Conservation (phyloP, 2,329 filamentous ascomycete species). For the Nectriaceae sp. region DNA sequence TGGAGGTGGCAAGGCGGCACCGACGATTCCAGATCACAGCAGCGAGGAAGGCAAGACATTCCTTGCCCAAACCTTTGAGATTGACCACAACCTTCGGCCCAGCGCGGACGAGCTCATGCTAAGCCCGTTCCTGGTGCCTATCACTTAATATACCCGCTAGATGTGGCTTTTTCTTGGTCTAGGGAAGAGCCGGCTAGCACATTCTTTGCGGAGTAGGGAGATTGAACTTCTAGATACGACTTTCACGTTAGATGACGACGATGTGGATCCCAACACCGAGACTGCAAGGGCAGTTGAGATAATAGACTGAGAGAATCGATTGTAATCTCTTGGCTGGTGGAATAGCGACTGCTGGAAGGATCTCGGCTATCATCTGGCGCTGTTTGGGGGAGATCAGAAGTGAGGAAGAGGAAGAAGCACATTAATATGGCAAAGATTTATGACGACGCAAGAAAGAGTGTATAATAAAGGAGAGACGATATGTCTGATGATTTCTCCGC, state of each 20-base stretch:
- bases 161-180: neutral
- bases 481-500: neutral
- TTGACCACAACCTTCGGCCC: slow-evolving; percentile 89
- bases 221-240: neutral
- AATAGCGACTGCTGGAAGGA: slow-evolving; percentile 6
- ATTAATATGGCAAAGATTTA: neutral
- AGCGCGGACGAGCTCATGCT: slow-evolving; percentile 88
- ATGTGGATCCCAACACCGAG: neutral
- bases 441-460: neutral
- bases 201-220: too few relatives aligned
- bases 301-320: neutral
- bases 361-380: slow-evolving; percentile 3
- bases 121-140: slow-evolving; percentile 78
- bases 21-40: slow-evolving; percentile 84
- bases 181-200: too few relatives aligned
- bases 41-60: slow-evolving; percentile 84
- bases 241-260: neutral
- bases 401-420: neutral
- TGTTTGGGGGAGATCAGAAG: neutral
- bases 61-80: slow-evolving; percentile 87
- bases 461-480: neutral
- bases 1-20: slow-evolving; percentile 81
- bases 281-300: neutral
- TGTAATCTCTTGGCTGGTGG: neutral
- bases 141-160: slow-evolving; percentile 43